Percentiles rank a stretch among this genome's conserved stretches.
Evolutionary conservation across 495 filamentous ascomycete species (phyloP).

Genomic region (Talaromyces wortmannii): DNA sequence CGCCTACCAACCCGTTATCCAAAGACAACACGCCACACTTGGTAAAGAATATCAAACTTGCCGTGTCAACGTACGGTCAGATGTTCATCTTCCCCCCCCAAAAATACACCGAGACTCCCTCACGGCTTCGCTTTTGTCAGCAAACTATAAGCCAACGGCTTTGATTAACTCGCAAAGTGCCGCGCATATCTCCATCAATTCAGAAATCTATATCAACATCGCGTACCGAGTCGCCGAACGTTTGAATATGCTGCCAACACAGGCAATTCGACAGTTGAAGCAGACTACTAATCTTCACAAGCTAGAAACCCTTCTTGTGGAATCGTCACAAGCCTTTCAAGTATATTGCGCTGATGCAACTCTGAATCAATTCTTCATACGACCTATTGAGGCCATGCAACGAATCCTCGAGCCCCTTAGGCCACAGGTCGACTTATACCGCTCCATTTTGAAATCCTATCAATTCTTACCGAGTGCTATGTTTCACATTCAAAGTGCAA

Average conservation of each 20-base stretch:
- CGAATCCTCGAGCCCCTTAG: neutral
- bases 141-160: neutral
- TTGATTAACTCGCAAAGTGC: neutral
- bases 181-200: neutral
- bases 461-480: neutral
- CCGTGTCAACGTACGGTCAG: neutral
- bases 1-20: no score
- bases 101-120: neutral
- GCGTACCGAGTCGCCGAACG: neutral
- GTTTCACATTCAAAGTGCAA: neutral
- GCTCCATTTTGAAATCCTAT: neutral
- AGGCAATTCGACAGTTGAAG: neutral
- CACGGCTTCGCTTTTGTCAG: neutral
- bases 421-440: neutral
- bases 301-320: neutral
- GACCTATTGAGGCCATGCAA: neutral
- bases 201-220: slow-evolving; percentile 1
- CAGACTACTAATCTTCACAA: neutral
- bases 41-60: neutral
- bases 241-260: neutral
- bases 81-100: neutral
- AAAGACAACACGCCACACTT: neutral
- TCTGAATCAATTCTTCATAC: neutral
- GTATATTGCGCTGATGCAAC: neutral
- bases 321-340: neutral